Conservation (phyloP, 371 early-diverging fungal genomes). For the Mortierella sp. region DNA sequence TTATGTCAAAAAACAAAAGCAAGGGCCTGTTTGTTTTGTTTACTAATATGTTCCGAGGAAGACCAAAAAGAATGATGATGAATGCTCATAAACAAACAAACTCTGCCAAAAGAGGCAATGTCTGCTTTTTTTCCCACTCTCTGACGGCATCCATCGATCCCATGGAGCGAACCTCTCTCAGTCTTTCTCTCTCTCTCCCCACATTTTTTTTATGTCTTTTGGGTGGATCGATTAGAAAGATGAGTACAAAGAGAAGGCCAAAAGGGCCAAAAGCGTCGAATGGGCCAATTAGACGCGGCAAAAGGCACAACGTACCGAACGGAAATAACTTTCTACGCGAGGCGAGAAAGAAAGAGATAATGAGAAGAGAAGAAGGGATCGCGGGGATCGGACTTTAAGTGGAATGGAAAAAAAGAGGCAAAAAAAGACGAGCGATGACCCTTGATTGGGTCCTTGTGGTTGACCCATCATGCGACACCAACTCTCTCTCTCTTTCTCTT, state of each 20-base stretch:
- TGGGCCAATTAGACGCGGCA: not conserved
- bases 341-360: not conserved
- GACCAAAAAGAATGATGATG: too few relatives aligned
- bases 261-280: constrained; percentile 26
- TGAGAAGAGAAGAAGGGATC: not conserved
- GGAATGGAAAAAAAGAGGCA: constrained; percentile 2
- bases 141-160: not conserved
- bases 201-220: not conserved
- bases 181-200: not conserved
- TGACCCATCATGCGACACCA: constrained; percentile 12
- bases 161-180: too few relatives aligned
- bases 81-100: not conserved
- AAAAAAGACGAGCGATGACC: not conserved
- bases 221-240: not conserved
- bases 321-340: constrained; percentile 6
- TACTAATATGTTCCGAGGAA: too few relatives aligned
- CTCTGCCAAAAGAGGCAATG: not conserved
- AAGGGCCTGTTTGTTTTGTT: not conserved
- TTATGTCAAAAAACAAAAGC: not conserved
- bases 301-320: too few relatives aligned
- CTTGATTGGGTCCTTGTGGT: not conserved
- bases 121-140: constrained; percentile 7
- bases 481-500: not conserved
- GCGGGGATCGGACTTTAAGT: constrained; percentile 5
- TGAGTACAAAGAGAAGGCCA: not conserved